A percentile compares a stretch with the other conserved stretches of the same genome.
Evolutionary conservation across 2,329 filamentous ascomycete species (phyloP).

Genomic region (Colletotrichum liaoningense): DNA sequence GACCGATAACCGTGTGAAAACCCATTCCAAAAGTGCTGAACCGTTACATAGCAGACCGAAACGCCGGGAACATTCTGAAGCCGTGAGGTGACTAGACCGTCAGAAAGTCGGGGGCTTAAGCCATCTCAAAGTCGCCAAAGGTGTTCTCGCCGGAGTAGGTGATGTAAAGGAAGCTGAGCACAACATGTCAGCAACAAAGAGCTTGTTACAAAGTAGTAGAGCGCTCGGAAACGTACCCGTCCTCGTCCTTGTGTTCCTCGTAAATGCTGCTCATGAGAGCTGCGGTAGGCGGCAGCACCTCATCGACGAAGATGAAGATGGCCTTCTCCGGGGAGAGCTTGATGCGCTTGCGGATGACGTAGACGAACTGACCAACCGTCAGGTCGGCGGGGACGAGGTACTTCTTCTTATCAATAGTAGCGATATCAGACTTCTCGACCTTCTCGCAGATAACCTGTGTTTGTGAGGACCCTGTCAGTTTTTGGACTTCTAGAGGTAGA

Average conservation of each 20-base stretch:
- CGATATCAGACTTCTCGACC: slow-evolving; percentile 99
- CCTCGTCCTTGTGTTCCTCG: slow-evolving; percentile 95
- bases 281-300: slow-evolving; percentile 95
- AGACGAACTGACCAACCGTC: slow-evolving; percentile 99
- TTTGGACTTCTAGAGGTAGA: background rate
- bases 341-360: slow-evolving; percentile 99
- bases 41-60: slow-evolving; percentile 33
- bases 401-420: slow-evolving; percentile 99
- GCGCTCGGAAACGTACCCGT: slow-evolving; percentile 62
- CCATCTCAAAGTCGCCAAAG: slow-evolving; percentile 73
- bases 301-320: slow-evolving; percentile 99
- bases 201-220: background rate
- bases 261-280: slow-evolving; percentile 99
- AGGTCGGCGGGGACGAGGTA: slow-evolving; percentile 97
- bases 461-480: slow-evolving; percentile 37
- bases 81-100: slow-evolving; percentile 16
- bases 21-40: slow-evolving; percentile 34
- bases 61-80: slow-evolving; percentile 36
- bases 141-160: slow-evolving; percentile 99
- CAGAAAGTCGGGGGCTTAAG: slow-evolving; percentile 42
- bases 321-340: slow-evolving; percentile 99
- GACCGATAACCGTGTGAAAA: slow-evolving; percentile 31
- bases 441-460: slow-evolving; percentile 97
- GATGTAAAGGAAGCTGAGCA: slow-evolving; percentile 90
- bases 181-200: background rate